These are phyloP conservation scores for Loxodes magnus DNA, from an alignment of 73 alveolate genomes.

Conservation along the genomic window DNA sequence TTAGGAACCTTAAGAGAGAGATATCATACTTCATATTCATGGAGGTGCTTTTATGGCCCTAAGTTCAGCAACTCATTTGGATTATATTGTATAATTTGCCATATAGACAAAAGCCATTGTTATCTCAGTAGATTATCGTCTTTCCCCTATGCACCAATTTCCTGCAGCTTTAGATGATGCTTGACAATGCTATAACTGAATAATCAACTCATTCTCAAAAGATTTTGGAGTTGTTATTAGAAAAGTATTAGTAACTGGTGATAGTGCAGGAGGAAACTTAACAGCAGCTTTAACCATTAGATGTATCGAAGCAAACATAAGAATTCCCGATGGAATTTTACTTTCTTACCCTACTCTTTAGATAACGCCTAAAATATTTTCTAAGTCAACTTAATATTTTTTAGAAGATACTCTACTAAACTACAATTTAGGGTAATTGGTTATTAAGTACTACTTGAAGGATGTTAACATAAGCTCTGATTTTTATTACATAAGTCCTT, in stretches of 20 bases:
- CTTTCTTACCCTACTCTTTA: slow-evolving; percentile 34
- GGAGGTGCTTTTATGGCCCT: slow-evolving; percentile 96
- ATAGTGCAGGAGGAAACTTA: slow-evolving; percentile 79
- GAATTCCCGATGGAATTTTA: slow-evolving; percentile 39
- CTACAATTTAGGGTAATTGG: no score
- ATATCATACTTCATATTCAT: slow-evolving; percentile 71
- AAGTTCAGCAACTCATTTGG: slow-evolving; percentile 83
- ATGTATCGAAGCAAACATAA: slow-evolving; percentile 23
- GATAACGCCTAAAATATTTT: slow-evolving; percentile 7
- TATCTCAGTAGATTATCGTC: slow-evolving; percentile 62
- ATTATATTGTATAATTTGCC: slow-evolving; percentile 85
- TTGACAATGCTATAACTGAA: slow-evolving; percentile 73
- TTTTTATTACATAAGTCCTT: no score
- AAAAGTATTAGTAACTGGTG: slow-evolving; percentile 61
- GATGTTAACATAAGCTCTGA: no score
- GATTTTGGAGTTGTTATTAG: slow-evolving; percentile 34
- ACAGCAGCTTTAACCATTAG: slow-evolving; percentile 37
- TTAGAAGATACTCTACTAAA: slow-evolving; percentile 32
- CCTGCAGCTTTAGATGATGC: slow-evolving; percentile 71
- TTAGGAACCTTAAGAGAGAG: neutral
- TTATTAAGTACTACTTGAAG: no score
- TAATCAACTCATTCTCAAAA: slow-evolving; percentile 32
- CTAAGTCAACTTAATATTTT: slow-evolving; percentile 20
- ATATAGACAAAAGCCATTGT: slow-evolving; percentile 45
- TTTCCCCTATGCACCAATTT: slow-evolving; percentile 61